Base-by-base conservation (phyloP, 192 early-diverging fungal genomes). In the Kappamyces sp. region DNA sequence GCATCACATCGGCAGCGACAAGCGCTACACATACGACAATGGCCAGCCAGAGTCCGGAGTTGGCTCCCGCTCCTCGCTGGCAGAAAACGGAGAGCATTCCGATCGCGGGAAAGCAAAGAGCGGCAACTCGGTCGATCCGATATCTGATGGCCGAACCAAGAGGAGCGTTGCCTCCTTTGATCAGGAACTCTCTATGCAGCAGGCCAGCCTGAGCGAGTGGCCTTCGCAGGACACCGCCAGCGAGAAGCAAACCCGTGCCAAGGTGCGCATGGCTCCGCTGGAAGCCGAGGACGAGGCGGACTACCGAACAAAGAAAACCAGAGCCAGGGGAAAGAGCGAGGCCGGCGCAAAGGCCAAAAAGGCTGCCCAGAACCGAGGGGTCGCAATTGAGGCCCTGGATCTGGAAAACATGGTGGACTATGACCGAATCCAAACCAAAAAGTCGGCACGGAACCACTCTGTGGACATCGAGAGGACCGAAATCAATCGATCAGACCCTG, bases 271-370 rank as follows among this genome's bases (percentile, higher is more conserved):
- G 50, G 50, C 36, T 38, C 36, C 4, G 36, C 50, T 12, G n/a
- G 50, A 52, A 38, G 50, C 36, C n/a, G 40, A 52, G 12, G 35
- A 52, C 22, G 15, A 38, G 6, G 50, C 36, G n/a, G 40, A 52
- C 36, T 34, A 38, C 12, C 35, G 40, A 29, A 52, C 36, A 38
- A 52, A 52, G 29, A 52, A 22, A 52, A 4, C 50, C 11, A 52
- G 50, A 2, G 40, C 36, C 1, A 7, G 50, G 15, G 50, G 50
- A 8, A 52, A 52, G 22, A 52, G 50, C 40, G 50, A 52, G 40
- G 50, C 50, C n/a, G 50, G 40, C n/a, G 42, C 7, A 43, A 43
- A 43, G 7, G 7, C 7, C 42, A 43, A 43, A 43, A 7, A 43
- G 42, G n/a, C 42, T 43, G 42, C 42, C n/a, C 8, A n/a, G 8